Evolutionary conservation across 768 basidiomycete genomes (phyloP).

Genomic region (Pulveroboletus sp.): DNA sequence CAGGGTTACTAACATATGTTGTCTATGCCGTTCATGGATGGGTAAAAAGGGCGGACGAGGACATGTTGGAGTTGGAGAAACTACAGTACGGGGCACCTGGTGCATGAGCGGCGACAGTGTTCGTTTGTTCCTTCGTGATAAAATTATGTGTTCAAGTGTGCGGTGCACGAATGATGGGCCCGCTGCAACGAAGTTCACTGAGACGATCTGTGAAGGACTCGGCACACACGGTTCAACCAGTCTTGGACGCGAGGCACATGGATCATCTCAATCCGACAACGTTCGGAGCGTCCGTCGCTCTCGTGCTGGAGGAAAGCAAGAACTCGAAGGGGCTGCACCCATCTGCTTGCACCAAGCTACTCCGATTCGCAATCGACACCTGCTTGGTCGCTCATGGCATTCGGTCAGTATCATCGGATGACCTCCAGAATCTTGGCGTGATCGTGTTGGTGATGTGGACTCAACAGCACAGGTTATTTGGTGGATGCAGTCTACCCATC

Average conservation of each 20-base stretch:
- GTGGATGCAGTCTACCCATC: slow-evolving; percentile 42
- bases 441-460: neutral
- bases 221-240: no score
- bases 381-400: slow-evolving; percentile 39
- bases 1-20: slow-evolving; percentile 39
- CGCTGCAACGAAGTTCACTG: no score
- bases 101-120: slow-evolving; percentile 33
- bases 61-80: slow-evolving; percentile 46
- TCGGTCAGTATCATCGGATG: slow-evolving; percentile 31
- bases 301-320: slow-evolving; percentile 14
- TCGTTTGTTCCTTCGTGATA: neutral
- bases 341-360: slow-evolving; percentile 9
- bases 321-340: slow-evolving; percentile 7
- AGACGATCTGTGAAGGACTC: no score
- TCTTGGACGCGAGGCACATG: slow-evolving; percentile 1
- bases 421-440: neutral
- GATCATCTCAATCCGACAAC: neutral
- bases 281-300: slow-evolving; percentile 17
- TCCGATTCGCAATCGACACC: slow-evolving; percentile 37
- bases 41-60: slow-evolving; percentile 41
- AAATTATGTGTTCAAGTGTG: neutral
- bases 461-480: slow-evolving; percentile 39
- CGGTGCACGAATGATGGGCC: no score
- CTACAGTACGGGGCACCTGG: slow-evolving; percentile 54
- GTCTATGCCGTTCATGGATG: slow-evolving; percentile 44